Base-by-base conservation (phyloP, 768 basidiomycete genomes). In the Suillus discolor region DNA sequence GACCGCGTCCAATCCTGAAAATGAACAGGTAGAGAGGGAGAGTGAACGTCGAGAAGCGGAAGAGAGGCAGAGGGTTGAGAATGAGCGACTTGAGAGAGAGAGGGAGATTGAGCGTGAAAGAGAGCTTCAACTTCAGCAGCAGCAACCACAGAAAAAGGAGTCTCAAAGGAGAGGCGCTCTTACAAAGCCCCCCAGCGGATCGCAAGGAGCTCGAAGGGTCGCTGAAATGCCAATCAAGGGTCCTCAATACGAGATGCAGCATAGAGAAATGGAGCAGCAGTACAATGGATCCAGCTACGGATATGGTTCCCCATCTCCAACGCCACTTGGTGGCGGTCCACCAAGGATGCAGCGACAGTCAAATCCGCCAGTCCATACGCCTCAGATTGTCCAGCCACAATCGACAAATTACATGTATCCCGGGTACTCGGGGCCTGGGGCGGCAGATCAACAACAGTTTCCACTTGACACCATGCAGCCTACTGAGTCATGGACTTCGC, bases 191-290 rank as follows among this genome's bases (percentile, higher is more conserved):
- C 78, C 83, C 42, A 79, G 83, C 20, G 82, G 83, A 23, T 77
- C 81, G 57, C 77, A 80, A 11, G 80, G 78, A 20, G 81, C 84
- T 36, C 83, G 83, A 42, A 85, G 94, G 39, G 82, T 87, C 54
- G 93, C 92, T 9, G 96, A 97, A 78, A 94, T 88, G 80, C 90
- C 95, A 9, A 86, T 98, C 62, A 88, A 89, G 67, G 88, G 92
- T 6, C 94, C 96, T 45, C 92, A 94, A 71, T 98, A 97, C 74
- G 96, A 97, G 72, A 90, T 93, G 86, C 96, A 98, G 75, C 92
- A 94, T 75, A 88, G 91, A 28, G 92, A 90, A 60, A 94, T 98
- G 85, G 93, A 96, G 75, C 91, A 96, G 71, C 94, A 97, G 74
- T 92, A 93, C 68, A 82, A 83, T 59, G 82, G 80, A 11, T 70